Conservation (phyloP, 768 basidiomycete species). For the Mycena alexandri region DNA sequence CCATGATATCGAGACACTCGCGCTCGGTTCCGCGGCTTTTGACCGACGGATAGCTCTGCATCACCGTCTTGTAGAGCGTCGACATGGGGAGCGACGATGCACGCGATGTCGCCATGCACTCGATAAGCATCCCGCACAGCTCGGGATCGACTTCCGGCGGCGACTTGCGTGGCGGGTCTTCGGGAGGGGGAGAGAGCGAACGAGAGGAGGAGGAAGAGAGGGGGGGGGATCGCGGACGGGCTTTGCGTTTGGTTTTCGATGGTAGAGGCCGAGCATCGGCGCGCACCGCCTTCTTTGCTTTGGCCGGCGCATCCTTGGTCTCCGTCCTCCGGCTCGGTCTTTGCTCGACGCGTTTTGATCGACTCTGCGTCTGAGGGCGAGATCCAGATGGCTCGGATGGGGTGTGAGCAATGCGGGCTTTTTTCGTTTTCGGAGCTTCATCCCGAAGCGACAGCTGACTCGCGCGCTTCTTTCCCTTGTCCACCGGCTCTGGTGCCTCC, state of each 20-base stretch:
- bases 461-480: conserved; percentile 38
- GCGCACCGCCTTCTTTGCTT: conserved; percentile 25
- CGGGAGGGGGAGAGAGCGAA: conserved; percentile 16
- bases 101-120: conserved; percentile 78
- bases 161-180: conserved; percentile 28
- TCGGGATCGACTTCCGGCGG: conserved; percentile 52
- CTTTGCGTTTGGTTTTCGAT: conserved; percentile 23
- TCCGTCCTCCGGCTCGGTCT: conserved; percentile 11
- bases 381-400: conserved; percentile 21
- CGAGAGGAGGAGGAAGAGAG: conserved; percentile 17
- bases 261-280: conserved; percentile 7
- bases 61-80: conserved; percentile 64
- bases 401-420: conserved; percentile 24
- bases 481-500: conserved; percentile 18
- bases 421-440: conserved; percentile 33
- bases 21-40: conserved; percentile 53
- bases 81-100: conserved; percentile 74
- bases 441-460: conserved; percentile 21
- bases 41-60: conserved; percentile 67
- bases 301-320: conserved; percentile 14
- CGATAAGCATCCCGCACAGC: conserved; percentile 76
- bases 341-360: conserved; percentile 21
- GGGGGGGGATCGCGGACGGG: conserved; percentile 27
- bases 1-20: conserved; percentile 66
- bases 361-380: not conserved